Conservation (phyloP, 495 filamentous ascomycete genomes). For the Poronia punctata region DNA sequence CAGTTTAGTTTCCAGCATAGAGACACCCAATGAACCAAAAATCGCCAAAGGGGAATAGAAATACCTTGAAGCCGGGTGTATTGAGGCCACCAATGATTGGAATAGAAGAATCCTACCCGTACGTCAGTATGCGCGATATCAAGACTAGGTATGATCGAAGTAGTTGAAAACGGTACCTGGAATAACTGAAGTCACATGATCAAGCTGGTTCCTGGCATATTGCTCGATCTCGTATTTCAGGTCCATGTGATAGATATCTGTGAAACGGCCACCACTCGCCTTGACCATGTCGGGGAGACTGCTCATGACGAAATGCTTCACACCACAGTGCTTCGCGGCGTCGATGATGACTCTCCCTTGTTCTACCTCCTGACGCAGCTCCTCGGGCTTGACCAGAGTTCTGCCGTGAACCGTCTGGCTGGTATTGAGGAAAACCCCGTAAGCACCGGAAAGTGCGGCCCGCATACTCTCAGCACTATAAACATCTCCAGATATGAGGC, state of each 20-base stretch:
- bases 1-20: neutral
- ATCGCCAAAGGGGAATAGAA: neutral
- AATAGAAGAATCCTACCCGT: slow-evolving; percentile 1
- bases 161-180: slow-evolving; percentile 1
- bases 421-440: neutral
- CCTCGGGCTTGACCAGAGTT: neutral
- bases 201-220: neutral
- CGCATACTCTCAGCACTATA: neutral
- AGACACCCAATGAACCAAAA: neutral
- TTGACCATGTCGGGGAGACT: slow-evolving; percentile 2
- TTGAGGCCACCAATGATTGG: neutral
- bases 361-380: neutral
- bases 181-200: slow-evolving; percentile 1
- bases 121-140: neutral
- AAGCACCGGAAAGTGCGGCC: neutral
- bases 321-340: slow-evolving; percentile 1
- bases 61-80: slow-evolving; percentile 1
- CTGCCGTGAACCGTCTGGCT: neutral
- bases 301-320: slow-evolving; percentile 2
- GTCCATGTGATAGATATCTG: slow-evolving; percentile 3
- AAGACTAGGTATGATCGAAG: no score
- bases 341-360: slow-evolving; percentile 1
- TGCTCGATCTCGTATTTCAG: slow-evolving; percentile 1
- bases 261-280: slow-evolving; percentile 1
- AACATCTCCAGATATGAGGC: slow-evolving; percentile 1